A percentile compares a stretch with the other conserved stretches of the same genome.
These are phyloP conservation scores for Epichloe bromicola DNA, from an alignment of 2,329 filamentous ascomycete species.

Conservation along the genomic window DNA sequence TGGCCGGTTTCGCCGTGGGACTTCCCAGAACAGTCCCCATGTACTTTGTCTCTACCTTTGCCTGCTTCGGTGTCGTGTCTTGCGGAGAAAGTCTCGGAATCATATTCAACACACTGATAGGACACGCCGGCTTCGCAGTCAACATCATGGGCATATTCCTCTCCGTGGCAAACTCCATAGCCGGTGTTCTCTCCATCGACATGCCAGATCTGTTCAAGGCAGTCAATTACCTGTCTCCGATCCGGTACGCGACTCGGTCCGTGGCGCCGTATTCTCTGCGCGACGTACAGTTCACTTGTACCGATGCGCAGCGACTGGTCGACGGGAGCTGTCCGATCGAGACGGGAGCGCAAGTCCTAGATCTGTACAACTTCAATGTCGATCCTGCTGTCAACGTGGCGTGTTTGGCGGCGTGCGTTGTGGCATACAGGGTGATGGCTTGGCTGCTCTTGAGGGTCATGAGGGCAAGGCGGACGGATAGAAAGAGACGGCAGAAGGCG, in stretches of 20 bases:
- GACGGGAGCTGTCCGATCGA: constrained; percentile 51
- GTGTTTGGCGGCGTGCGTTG: constrained; percentile 47
- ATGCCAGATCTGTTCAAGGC: constrained; percentile 53
- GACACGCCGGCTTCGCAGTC: constrained; percentile 62
- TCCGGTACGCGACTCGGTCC: constrained; percentile 56
- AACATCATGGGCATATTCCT: constrained; percentile 59
- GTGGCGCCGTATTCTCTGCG: constrained; percentile 52
- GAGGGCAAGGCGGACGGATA: constrained; percentile 38
- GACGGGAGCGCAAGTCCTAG: constrained; percentile 53
- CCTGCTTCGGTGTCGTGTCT: constrained; percentile 59
- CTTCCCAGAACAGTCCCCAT: constrained; percentile 48
- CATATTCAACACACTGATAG: constrained; percentile 66
- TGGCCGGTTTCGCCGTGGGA: constrained; percentile 51
- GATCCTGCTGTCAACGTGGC: constrained; percentile 48
- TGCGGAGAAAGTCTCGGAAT: constrained; percentile 68
- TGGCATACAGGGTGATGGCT: constrained; percentile 53
- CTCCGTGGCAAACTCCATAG: constrained; percentile 57
- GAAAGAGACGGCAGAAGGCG: not conserved
- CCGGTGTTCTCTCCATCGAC: constrained; percentile 56
- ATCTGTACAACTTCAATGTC: constrained; percentile 52
- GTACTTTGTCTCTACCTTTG: constrained; percentile 55
- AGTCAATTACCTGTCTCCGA: constrained; percentile 59
- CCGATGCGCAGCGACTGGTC: constrained; percentile 42
- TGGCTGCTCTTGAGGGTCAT: constrained; percentile 43
- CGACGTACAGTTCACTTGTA: constrained; percentile 51